Evolutionary conservation across 768 basidiomycete species (phyloP).

Genomic region (Leucocoprinus sp.): DNA sequence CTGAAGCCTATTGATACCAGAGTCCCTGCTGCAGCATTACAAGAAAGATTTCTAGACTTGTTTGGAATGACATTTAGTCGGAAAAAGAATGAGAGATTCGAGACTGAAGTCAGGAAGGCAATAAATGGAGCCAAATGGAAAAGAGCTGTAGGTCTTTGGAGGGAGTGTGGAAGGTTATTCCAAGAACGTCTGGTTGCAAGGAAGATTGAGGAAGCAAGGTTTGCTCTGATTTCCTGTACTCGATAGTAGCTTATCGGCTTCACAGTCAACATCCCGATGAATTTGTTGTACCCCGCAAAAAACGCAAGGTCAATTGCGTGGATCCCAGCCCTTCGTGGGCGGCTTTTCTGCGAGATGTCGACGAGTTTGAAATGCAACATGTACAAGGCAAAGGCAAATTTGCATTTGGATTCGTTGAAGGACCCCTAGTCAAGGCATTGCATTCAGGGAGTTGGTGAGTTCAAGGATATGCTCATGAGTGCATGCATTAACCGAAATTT

Average conservation of each 20-base stretch:
- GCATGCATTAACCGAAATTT: slow-evolving; percentile 5
- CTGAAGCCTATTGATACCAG: slow-evolving; percentile 94
- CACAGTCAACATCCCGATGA: slow-evolving; percentile 12
- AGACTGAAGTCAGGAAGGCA: slow-evolving; percentile 73
- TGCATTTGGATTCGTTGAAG: slow-evolving; percentile 93
- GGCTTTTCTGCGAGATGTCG: slow-evolving; percentile 56
- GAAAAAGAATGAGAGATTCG: slow-evolving; percentile 82
- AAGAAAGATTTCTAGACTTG: slow-evolving; percentile 67
- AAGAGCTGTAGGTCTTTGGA: slow-evolving; percentile 76
- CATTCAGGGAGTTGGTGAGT: slow-evolving; percentile 85
- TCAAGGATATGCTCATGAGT: background rate
- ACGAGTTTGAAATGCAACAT: slow-evolving; percentile 82
- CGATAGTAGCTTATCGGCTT: slow-evolving; percentile 8
- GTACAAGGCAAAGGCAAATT: slow-evolving; percentile 85
- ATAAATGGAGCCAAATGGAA: slow-evolving; percentile 82
- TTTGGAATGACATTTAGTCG: slow-evolving; percentile 86
- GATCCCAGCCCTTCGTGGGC: slow-evolving; percentile 50
- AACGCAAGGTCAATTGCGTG: slow-evolving; percentile 49
- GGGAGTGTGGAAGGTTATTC: slow-evolving; percentile 64
- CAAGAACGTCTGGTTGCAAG: slow-evolving; percentile 47
- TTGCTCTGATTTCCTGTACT: slow-evolving; percentile 11
- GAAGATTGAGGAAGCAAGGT: slow-evolving; percentile 20
- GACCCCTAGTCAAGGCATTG: slow-evolving; percentile 88
- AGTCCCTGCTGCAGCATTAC: slow-evolving; percentile 61
- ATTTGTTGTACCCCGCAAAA: slow-evolving; percentile 53